Conservation (phyloP, 257 asterid species). For the Handroanthus guayacan region DNA sequence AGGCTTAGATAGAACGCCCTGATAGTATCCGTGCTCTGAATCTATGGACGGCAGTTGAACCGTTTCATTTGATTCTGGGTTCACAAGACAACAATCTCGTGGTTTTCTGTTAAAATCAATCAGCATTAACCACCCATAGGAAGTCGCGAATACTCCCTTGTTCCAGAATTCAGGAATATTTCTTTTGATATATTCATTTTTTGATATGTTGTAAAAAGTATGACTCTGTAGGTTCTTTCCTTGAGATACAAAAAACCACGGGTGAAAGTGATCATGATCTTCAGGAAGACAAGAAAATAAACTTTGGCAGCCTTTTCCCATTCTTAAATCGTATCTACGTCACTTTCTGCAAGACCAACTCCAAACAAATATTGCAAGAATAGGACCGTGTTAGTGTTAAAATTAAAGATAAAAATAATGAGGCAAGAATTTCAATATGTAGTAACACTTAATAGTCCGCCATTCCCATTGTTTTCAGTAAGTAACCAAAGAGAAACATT, state of each 20-base stretch:
- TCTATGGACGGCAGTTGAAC: not conserved
- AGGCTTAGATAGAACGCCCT: constrained; percentile 9
- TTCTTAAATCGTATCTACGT: no score
- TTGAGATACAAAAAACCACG: constrained; percentile 22
- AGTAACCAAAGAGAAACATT: no score
- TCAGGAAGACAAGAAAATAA: not conserved
- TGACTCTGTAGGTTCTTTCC: not conserved
- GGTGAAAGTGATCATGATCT: not conserved
- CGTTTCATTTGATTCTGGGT: not conserved
- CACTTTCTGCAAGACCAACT: not conserved
- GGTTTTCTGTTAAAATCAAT: not conserved
- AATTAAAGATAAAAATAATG: no score
- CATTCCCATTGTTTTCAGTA: no score
- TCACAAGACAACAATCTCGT: not conserved
- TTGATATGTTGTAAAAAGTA: constrained; percentile 9
- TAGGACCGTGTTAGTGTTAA: no score
- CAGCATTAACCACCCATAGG: constrained; percentile 10
- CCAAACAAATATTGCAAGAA: no score
- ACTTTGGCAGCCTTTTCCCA: not conserved
- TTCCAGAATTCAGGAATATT: not conserved
- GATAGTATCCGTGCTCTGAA: not conserved
- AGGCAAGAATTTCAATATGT: no score
- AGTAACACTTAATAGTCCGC: no score
- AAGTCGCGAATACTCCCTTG: not conserved
- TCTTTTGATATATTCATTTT: not conserved